Base-by-base conservation (phyloP, 495 filamentous ascomycete species). In the Aspergillus bridgeri region DNA sequence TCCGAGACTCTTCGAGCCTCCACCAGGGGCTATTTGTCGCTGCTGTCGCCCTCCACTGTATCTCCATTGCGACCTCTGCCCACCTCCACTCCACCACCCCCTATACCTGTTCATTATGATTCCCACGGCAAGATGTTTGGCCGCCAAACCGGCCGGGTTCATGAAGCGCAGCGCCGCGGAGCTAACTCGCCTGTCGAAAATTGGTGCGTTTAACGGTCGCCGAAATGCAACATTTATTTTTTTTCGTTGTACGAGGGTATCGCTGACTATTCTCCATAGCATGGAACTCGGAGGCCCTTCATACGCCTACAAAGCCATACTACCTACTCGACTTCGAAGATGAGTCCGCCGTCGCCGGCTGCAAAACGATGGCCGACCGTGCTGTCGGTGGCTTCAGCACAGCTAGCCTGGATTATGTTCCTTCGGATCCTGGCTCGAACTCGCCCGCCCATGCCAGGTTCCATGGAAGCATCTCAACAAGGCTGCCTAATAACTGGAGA, bases 311-410 rank as follows among this genome's bases (percentile, higher is more conserved):
- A 6, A 79, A 75, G 43, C 77, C 80, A 0, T 78, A 76, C 53
- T 52, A 60, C n/a, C 73, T 83, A 24, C 68, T 81, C 29, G 68
- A 81, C 52, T 81, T 98, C 76, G 81, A 85, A 75, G 75, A 83
- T 54, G 79, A 84, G 43, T 74, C 81, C 11, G 79, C 83, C 13
- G 65, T 91, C 29, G 68, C 79, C 18, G 75, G 75, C 42, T 93
- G 89, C 79, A 96, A 93, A 67, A 78, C 86, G 53, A 91, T 98
- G 84, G 88, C 83, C 67, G 94, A 98, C 68, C 77, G 75, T 38
- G 89, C 92, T 63, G 87, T 96, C 7, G 94, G 93, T 59, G 94
- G 93, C 47, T 90, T 81, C 76, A 95, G 91, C 48, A 83, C 79
- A 21, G 85, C 85, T 18, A 69, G 79, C 47, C 79, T 98, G 51